Conservation (phyloP, 176 grass and related monocot genomes). For the Rhynchospora tenuis region DNA sequence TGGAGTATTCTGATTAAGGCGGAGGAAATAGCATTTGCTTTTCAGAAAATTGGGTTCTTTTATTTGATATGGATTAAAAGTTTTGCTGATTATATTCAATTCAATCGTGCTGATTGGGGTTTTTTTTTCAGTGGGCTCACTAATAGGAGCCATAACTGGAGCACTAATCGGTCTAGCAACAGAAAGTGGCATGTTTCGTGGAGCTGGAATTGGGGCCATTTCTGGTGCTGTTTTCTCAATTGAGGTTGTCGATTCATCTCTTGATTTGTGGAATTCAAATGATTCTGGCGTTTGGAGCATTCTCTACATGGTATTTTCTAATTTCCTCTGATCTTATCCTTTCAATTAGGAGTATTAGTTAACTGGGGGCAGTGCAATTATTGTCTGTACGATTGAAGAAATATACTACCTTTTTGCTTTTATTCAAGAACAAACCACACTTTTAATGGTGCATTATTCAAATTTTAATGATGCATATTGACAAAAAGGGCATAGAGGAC, state of each 20-base stretch:
- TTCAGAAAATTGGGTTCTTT: neutral
- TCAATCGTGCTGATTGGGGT: neutral
- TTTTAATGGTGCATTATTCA: neutral
- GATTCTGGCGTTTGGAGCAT: slow-evolving; percentile 54
- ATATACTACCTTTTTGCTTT: neutral
- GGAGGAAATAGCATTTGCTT: neutral
- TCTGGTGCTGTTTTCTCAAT: slow-evolving; percentile 93
- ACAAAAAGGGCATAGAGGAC: neutral
- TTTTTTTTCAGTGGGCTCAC: slow-evolving; percentile 35
- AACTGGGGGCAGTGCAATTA: neutral
- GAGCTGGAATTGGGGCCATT: slow-evolving; percentile 80
- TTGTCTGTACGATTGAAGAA: neutral
- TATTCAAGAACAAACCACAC: neutral
- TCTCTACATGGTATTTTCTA: slow-evolving; percentile 49
- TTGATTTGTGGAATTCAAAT: slow-evolving; percentile 59
- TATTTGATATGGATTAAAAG: neutral
- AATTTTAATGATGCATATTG: neutral
- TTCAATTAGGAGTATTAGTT: neutral
- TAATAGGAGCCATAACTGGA: slow-evolving; percentile 53
- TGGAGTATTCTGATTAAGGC: neutral
- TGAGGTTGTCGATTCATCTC: slow-evolving; percentile 65
- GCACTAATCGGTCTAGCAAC: slow-evolving; percentile 48
- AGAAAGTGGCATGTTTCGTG: slow-evolving; percentile 60
- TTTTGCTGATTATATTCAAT: neutral
- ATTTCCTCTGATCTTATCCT: neutral